Conservation (phyloP, 371 early-diverging fungal genomes). For the Mucor lusitanicus region DNA sequence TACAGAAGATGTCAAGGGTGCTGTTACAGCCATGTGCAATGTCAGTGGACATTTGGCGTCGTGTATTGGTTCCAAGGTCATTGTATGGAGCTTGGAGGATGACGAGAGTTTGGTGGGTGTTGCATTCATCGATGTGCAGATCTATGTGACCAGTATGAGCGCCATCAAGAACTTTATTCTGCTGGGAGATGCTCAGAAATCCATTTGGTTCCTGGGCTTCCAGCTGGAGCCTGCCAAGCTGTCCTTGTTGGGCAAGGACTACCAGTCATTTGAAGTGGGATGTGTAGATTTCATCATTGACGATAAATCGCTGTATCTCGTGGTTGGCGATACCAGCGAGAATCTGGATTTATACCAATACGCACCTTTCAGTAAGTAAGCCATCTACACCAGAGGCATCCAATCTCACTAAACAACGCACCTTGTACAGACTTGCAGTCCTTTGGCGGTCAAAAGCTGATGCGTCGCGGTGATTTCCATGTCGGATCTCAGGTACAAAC, state of each 20-base stretch:
- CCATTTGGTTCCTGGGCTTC: slow-evolving; percentile 93
- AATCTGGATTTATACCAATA: slow-evolving; percentile 85
- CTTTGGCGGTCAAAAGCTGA: slow-evolving; percentile 84
- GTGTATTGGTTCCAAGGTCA: slow-evolving; percentile 91
- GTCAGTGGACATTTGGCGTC: slow-evolving; percentile 89
- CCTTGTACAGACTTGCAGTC: slow-evolving; percentile 76
- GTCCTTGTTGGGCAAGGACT: slow-evolving; percentile 89
- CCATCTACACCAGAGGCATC: too few species aligned
- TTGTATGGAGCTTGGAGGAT: slow-evolving; percentile 91
- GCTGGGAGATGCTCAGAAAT: slow-evolving; percentile 91
- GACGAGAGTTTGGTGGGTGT: slow-evolving; percentile 89
- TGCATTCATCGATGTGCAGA: slow-evolving; percentile 95
- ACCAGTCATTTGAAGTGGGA: slow-evolving; percentile 71
- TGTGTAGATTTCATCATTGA: slow-evolving; percentile 78
- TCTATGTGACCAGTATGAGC: slow-evolving; percentile 83
- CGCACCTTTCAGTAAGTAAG: slow-evolving; percentile 79
- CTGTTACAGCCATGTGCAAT: slow-evolving; percentile 88
- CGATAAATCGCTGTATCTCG: slow-evolving; percentile 70
- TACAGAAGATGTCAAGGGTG: slow-evolving; percentile 91
- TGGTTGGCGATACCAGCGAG: slow-evolving; percentile 84
- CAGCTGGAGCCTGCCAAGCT: slow-evolving; percentile 96
- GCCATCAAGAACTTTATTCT: slow-evolving; percentile 91
- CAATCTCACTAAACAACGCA: not conserved
- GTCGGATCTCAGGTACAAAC: slow-evolving; percentile 74
- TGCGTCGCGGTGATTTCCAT: slow-evolving; percentile 90